Evolutionary conservation across 331 rosid genomes (phyloP).

Genomic region (Spiraea crenata): DNA sequence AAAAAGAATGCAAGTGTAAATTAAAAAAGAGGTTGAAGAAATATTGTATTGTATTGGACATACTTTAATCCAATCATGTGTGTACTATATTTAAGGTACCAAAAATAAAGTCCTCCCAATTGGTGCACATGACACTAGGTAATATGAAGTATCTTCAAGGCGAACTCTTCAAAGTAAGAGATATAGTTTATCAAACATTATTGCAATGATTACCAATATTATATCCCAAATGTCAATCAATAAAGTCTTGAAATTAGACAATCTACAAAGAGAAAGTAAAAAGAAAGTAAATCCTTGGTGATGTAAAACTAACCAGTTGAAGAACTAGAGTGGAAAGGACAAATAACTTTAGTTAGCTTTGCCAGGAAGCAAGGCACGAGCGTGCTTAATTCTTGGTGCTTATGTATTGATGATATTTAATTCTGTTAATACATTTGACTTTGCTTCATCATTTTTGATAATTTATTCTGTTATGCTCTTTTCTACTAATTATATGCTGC

Average conservation of each 20-base stretch:
- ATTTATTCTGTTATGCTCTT: too few relatives aligned
- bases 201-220: not conserved
- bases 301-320: not conserved
- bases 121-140: too few relatives aligned
- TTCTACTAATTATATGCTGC: not conserved
- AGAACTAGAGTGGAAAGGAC: not conserved
- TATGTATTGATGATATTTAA: not conserved
- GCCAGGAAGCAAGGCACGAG: too few relatives aligned
- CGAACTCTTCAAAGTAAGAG: not conserved
- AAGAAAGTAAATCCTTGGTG: not conserved
- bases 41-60: too few relatives aligned
- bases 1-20: too few relatives aligned
- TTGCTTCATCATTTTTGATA: not conserved
- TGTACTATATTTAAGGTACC: too few relatives aligned
- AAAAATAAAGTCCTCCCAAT: too few relatives aligned
- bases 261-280: too few relatives aligned
- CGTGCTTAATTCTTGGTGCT: not conserved
- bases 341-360: too few relatives aligned
- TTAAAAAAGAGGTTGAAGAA: too few relatives aligned
- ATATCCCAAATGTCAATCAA: not conserved
- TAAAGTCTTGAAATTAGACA: not conserved
- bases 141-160: not conserved
- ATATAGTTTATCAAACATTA: constrained; percentile 6
- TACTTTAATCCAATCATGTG: too few relatives aligned
- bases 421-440: not conserved